phyloP scores from a whole-genome alignment of 176 grass and related monocot genomes.

The Paspalum notatum region DNA sequence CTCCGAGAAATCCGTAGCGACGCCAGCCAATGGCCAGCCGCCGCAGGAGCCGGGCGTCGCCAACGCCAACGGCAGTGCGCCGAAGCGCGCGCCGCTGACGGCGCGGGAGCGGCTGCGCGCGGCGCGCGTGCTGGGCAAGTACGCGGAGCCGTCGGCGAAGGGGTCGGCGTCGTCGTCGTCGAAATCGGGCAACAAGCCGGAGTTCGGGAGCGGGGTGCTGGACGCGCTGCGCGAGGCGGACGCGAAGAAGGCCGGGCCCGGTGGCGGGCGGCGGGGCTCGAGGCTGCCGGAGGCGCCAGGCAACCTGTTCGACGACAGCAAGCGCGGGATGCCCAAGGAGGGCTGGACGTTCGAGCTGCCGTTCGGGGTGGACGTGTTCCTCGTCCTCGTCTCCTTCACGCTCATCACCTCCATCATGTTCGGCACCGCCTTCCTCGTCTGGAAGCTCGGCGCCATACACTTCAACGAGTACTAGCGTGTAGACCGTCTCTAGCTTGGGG shows the following conservation, averaged over 20 bases:
- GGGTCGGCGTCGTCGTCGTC: neutral
- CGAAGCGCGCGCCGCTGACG: slow-evolving; percentile 66
- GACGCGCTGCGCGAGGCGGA: slow-evolving; percentile 77
- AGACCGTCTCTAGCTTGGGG: neutral
- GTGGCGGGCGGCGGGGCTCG: slow-evolving; percentile 48
- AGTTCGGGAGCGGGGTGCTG: slow-evolving; percentile 80
- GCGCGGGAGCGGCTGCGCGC: slow-evolving; percentile 81
- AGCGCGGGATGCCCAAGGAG: slow-evolving; percentile 71
- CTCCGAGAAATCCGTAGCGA: neutral
- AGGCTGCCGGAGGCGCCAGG: slow-evolving; percentile 76
- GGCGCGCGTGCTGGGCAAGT: slow-evolving; percentile 82
- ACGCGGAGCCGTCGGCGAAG: slow-evolving; percentile 56
- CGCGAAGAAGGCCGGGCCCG: slow-evolving; percentile 42
- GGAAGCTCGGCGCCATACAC: slow-evolving; percentile 93
- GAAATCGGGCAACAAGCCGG: slow-evolving; percentile 52
- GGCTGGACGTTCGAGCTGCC: slow-evolving; percentile 86
- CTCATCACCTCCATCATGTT: slow-evolving; percentile 91
- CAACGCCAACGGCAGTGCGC: slow-evolving; percentile 28
- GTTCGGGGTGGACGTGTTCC: slow-evolving; percentile 69
- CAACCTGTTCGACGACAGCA: slow-evolving; percentile 89
- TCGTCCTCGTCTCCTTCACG: slow-evolving; percentile 67
- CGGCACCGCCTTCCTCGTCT: slow-evolving; percentile 80
- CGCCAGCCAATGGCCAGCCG: slow-evolving; percentile 30
- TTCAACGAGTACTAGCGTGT: slow-evolving; percentile 80
- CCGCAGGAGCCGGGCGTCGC: neutral